Evolutionary conservation across 1,284 basidiomycete genomes (phyloP).

Genomic region (Leccinum discolor): DNA sequence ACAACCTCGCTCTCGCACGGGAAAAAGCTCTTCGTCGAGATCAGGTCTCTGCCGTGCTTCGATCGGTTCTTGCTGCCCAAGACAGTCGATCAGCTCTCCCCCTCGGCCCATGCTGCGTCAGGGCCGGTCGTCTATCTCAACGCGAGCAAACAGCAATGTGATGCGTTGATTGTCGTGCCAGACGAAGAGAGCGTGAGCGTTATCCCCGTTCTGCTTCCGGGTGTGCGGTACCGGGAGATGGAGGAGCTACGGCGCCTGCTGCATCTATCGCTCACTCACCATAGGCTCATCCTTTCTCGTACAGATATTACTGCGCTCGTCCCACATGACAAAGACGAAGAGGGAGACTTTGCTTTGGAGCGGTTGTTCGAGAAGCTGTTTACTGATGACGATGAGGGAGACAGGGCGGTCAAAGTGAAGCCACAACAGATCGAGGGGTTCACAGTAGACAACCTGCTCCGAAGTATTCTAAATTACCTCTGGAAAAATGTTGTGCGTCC

Average conservation of each 20-base stretch:
- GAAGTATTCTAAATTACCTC: not conserved
- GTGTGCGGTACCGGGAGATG: not conserved
- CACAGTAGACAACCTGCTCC: not conserved
- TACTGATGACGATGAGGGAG: not conserved
- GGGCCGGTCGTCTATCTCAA: not conserved
- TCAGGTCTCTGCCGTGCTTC: not conserved
- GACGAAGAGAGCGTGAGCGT: not conserved
- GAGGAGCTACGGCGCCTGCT: not conserved
- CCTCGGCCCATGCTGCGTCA: not conserved
- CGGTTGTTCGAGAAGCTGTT: not conserved
- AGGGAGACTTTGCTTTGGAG: not conserved
- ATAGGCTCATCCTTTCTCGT: not conserved
- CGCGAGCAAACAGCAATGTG: not conserved
- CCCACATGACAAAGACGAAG: not conserved
- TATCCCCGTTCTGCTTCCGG: not conserved
- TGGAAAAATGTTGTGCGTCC: not conserved
- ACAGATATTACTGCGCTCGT: not conserved
- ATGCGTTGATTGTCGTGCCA: not conserved
- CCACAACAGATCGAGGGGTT: not conserved
- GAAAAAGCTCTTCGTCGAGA: not conserved
- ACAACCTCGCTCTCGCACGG: not conserved
- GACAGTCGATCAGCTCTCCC: not conserved
- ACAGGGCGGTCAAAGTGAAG: not conserved
- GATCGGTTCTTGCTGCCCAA: not conserved
- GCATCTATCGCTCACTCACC: not conserved